Conservation (phyloP, 2,329 filamentous ascomycete genomes). For the Tolypocladium pustulatum region DNA sequence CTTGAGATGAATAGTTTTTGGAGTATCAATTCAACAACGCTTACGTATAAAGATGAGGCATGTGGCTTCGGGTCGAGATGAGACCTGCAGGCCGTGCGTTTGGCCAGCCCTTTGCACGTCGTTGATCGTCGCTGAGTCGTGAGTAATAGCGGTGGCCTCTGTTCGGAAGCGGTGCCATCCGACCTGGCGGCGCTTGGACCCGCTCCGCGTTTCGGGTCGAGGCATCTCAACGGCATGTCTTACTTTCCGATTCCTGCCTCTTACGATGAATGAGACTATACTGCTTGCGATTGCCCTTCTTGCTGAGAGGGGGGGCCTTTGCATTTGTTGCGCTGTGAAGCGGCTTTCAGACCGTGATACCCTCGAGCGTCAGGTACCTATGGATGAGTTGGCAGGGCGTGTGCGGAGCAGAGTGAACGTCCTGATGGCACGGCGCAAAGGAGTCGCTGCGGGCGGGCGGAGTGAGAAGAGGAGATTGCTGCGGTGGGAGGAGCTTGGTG, state of each 20-base stretch:
- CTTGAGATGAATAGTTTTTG: not conserved
- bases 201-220: not conserved
- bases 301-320: too few relatives aligned
- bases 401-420: not conserved
- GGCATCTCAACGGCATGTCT: not conserved
- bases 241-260: not conserved
- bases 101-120: not conserved
- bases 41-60: not conserved
- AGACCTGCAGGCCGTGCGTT: not conserved
- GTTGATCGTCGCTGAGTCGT: not conserved
- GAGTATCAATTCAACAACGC: not conserved
- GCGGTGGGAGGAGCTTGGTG: not conserved
- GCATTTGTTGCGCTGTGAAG: not conserved
- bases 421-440: not conserved
- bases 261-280: not conserved
- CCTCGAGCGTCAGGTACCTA: not conserved
- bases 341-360: not conserved
- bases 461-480: not conserved
- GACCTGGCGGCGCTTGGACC: not conserved
- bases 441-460: not conserved
- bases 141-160: too few relatives aligned
- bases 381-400: not conserved
- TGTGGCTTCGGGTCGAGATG: not conserved
- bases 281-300: too few relatives aligned
- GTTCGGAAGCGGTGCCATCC: not conserved